Conservation (phyloP, 73 alveolate genomes). For the Symbiodinium pilosum region DNA sequence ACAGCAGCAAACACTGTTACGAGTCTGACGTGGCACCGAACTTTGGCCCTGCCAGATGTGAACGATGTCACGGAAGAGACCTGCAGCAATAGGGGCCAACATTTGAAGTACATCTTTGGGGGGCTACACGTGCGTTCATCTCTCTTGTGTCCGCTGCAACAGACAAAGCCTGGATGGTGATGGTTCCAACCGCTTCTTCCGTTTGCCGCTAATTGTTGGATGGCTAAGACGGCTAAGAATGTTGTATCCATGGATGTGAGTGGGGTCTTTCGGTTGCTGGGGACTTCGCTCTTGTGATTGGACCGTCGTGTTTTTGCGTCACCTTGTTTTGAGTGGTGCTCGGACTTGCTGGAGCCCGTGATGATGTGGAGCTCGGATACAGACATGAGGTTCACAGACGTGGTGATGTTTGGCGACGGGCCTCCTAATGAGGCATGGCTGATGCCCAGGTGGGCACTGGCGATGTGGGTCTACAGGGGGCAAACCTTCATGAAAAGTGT, state of each 20-base stretch:
- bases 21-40: background rate
- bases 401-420: background rate
- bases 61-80: background rate
- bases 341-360: background rate
- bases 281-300: background rate
- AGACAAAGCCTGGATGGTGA: background rate
- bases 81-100: background rate
- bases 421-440: background rate
- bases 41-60: background rate
- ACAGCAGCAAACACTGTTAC: background rate
- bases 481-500: conserved; percentile 25
- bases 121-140: conserved; percentile 38
- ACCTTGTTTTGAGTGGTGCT: background rate
- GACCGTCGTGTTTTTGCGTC: background rate
- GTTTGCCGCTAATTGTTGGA: background rate
- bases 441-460: background rate
- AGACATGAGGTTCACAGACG: background rate
- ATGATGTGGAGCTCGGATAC: background rate
- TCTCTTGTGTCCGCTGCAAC: background rate
- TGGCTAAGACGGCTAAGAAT: background rate
- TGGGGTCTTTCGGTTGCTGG: background rate
- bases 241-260: conserved; percentile 29
- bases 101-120: conserved; percentile 1
- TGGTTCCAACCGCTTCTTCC: background rate
- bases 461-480: background rate